Conservation (phyloP, 2,329 filamentous ascomycete species). For the Aureobasidium sp. region DNA sequence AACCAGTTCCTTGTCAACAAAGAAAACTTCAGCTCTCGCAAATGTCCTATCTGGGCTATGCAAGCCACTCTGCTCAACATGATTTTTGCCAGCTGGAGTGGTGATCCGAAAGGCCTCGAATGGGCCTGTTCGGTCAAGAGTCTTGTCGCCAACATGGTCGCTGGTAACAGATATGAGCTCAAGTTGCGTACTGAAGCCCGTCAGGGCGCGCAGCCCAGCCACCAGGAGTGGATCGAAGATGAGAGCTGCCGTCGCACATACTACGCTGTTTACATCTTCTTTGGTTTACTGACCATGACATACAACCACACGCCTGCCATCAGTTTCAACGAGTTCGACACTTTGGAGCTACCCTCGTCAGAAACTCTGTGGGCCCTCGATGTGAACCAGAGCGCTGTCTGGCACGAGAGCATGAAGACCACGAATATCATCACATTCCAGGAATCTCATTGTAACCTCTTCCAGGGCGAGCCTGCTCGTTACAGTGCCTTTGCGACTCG, state of each 20-base stretch:
- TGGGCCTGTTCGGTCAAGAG: conserved; percentile 99
- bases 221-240: conserved; percentile 91
- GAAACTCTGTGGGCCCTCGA: conserved; percentile 92
- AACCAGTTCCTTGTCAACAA: conserved; percentile 97
- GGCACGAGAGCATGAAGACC: conserved; percentile 67
- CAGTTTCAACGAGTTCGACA: conserved; percentile 96
- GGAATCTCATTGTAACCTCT: conserved; percentile 88
- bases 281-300: conserved; percentile 84
- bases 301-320: conserved; percentile 98
- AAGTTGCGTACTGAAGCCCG: conserved; percentile 88
- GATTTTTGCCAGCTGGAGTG: conserved; percentile 99
- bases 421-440: conserved; percentile 78
- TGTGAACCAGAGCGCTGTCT: conserved; percentile 66
- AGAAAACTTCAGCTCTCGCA: conserved; percentile 96
- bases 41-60: conserved; percentile 97
- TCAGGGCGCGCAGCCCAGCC: conserved; percentile 63
- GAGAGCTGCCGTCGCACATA: conserved; percentile 95
- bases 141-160: conserved; percentile 95
- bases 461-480: conserved; percentile 80
- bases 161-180: conserved; percentile 90
- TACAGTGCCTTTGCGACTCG: conserved; percentile 97
- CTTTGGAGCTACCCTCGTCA: conserved; percentile 82
- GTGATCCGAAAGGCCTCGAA: conserved; percentile 91
- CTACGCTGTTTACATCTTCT: conserved; percentile 98
- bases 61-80: conserved; percentile 95